A percentile compares a stretch with the other conserved stretches of the same genome.
These are phyloP conservation scores for Reutealis trisperma DNA, from an alignment of 345 rosid genomes.

Conservation along the genomic window DNA sequence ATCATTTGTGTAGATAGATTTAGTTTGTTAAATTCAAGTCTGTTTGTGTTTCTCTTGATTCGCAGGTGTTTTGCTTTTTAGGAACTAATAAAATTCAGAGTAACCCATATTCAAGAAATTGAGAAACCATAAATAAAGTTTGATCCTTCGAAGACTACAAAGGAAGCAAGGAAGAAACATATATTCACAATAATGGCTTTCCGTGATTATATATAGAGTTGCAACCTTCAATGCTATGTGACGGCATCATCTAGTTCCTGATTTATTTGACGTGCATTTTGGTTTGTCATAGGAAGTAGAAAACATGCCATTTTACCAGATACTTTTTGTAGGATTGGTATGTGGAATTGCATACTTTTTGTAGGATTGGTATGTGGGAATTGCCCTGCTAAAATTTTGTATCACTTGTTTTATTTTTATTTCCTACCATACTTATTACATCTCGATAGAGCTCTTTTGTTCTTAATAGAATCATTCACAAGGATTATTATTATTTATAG, in stretches of 20 bases:
- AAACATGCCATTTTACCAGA: slow-evolving; percentile 12
- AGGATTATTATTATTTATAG: not conserved
- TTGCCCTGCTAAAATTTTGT: slow-evolving; percentile 14
- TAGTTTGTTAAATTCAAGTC: not conserved
- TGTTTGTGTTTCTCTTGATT: not conserved
- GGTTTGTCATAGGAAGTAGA: slow-evolving; percentile 20
- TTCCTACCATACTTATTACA: not conserved
- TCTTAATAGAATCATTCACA: not conserved
- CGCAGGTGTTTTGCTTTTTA: slow-evolving; percentile 32
- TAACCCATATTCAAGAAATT: slow-evolving; percentile 87
- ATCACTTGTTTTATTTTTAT: not conserved
- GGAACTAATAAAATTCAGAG: slow-evolving; percentile 94
- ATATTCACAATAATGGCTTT: too few relatives aligned
- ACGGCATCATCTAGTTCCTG: not conserved
- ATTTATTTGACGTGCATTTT: slow-evolving; percentile 28
- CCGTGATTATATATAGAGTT: not conserved
- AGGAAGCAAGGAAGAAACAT: too few relatives aligned
- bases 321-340: slow-evolving; percentile 20
- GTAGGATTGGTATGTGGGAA: slow-evolving; percentile 1
- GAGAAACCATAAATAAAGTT: slow-evolving; percentile 56
- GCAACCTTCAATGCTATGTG: too few relatives aligned
- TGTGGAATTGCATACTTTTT: slow-evolving; percentile 18
- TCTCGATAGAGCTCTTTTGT: not conserved
- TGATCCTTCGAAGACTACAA: slow-evolving; percentile 36
- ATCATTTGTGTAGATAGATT: slow-evolving; percentile 12